Conservation (phyloP, 129 eudicot genomes). For the Flaveria brownii region DNA sequence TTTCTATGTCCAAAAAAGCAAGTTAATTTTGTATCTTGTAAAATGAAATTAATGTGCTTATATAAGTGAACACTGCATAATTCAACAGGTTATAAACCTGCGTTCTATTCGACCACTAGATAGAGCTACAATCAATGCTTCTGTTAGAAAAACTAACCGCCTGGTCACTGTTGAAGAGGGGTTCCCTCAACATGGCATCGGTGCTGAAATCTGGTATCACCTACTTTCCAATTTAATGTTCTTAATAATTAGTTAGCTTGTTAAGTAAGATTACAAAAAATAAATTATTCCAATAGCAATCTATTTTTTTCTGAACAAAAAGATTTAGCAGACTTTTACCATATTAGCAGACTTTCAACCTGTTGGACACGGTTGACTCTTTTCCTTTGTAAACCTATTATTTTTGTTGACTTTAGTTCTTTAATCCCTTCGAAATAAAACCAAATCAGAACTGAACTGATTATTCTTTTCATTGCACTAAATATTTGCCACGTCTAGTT, state of each 20-base stretch:
- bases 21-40: background rate
- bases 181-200: constrained; percentile 94
- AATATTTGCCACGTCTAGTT: background rate
- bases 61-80: background rate
- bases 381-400: too few relatives aligned
- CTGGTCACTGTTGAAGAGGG: constrained; percentile 93
- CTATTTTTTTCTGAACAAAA: background rate
- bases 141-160: constrained; percentile 91
- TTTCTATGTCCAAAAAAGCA: background rate
- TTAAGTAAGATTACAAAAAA: background rate
- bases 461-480: background rate
- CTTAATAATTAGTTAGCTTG: background rate
- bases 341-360: too few relatives aligned
- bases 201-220: constrained; percentile 91
- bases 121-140: constrained; percentile 77
- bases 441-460: background rate
- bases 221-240: background rate
- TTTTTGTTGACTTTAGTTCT: background rate
- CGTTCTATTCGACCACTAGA: constrained; percentile 94
- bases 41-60: background rate
- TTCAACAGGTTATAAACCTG: constrained; percentile 74
- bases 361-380: background rate
- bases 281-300: background rate
- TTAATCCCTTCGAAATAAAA: background rate
- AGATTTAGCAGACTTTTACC: too few relatives aligned